phyloP scores from a whole-genome alignment of 2,329 filamentous ascomycete genomes.

The Botryotinia convoluta region DNA sequence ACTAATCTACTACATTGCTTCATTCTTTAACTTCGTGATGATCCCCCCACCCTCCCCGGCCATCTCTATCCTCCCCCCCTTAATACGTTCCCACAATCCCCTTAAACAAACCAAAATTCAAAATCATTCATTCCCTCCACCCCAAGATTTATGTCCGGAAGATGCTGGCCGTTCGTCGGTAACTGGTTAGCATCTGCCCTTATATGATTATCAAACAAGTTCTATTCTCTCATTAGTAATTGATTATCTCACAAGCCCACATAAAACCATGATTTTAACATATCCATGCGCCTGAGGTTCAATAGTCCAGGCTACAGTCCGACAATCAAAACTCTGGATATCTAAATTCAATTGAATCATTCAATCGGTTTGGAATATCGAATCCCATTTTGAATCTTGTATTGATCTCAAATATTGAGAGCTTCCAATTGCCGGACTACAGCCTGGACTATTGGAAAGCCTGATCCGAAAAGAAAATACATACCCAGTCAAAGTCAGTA shows the following conservation, averaged over 20 bases:
- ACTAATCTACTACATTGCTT: not conserved
- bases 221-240: not conserved
- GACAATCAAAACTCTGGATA: not conserved
- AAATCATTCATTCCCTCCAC: not conserved
- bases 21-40: not conserved
- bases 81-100: not conserved
- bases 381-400: not conserved
- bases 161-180: not conserved
- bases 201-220: not conserved
- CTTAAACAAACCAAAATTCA: not conserved
- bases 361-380: not conserved
- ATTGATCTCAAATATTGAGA: not conserved
- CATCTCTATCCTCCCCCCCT: no score
- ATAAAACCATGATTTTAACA: not conserved
- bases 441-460: not conserved
- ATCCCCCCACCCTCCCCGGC: not conserved
- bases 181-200: not conserved
- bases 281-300: not conserved
- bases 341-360: not conserved
- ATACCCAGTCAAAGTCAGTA: conserved; percentile 8
- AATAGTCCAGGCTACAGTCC: not conserved
- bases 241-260: not conserved
- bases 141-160: not conserved
- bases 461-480: not conserved
- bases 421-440: not conserved